A percentile compares a stretch with the other conserved stretches of the same genome.
Evolutionary conservation across 306 rosid species (phyloP).

Genomic region (Chamaecrista fasciculata): DNA sequence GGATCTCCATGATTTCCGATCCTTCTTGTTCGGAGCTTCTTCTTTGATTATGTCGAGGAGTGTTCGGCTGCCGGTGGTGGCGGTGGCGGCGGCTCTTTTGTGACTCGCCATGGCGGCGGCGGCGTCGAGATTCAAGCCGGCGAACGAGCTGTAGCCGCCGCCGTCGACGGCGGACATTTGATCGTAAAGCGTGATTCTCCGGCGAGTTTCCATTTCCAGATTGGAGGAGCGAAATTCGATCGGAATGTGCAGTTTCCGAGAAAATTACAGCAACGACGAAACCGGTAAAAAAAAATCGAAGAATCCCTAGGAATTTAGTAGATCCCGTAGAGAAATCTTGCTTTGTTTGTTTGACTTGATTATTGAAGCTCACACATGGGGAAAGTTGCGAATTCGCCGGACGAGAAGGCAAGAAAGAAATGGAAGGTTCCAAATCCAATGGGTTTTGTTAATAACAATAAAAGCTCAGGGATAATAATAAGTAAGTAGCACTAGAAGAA

Average conservation of each 20-base stretch:
- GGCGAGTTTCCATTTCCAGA: constrained; percentile 49
- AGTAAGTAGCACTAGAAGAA: too few relatives aligned
- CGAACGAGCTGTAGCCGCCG: constrained; percentile 39
- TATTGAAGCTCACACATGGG: constrained; percentile 2
- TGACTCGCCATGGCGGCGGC: constrained; percentile 32
- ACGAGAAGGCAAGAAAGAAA: constrained; percentile 5
- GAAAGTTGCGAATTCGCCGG: background rate
- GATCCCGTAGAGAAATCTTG: background rate
- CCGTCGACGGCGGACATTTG: constrained; percentile 66
- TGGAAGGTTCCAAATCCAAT: constrained; percentile 1
- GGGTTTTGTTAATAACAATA: background rate
- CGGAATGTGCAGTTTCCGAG: background rate
- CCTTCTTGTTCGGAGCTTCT: constrained; percentile 38
- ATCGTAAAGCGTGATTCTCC: constrained; percentile 59
- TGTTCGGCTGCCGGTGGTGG: constrained; percentile 39
- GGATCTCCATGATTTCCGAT: constrained; percentile 65
- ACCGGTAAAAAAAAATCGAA: too few relatives aligned
- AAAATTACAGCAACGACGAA: background rate
- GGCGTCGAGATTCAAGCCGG: constrained; percentile 67
- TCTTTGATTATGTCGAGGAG: constrained; percentile 66
- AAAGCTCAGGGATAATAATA: background rate
- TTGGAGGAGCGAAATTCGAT: background rate
- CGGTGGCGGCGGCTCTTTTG: constrained; percentile 25
- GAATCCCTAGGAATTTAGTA: background rate
- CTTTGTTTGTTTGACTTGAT: background rate